Evolutionary conservation across 129 eudicot species (phyloP), one percentile per base, ranked within the genome.

Genomic region (Helianthus tuberosus): DNA sequence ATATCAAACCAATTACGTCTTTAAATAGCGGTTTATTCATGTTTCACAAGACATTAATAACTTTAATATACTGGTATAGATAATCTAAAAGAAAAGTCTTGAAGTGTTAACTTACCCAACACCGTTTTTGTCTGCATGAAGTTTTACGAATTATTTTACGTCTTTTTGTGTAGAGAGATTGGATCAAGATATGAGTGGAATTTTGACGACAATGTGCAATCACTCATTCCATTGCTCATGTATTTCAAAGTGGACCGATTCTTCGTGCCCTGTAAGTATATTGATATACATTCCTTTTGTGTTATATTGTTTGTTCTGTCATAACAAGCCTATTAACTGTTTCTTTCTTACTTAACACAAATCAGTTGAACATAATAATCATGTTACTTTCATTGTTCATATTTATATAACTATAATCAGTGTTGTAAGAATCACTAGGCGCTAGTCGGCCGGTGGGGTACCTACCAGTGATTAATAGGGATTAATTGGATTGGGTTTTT

Each of bases 181-280:
- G 82, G 98, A 94, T 80, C 98, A 90, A 76, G 96, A 93, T 72
- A 76, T 74, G 20, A 75, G 89, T 73, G 98, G 97, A 70, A 94
- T 86, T 74, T 87, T 94, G 43, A 94, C 88, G 78, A 94, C 98
- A 23, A 90, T 94, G 67, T 90, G 98, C 89, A 90, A 90, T 74
- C 98, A 94, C 82, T 94, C 98, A 57, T 94, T 94, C 68, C 98
- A 94, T 76, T 94, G 96, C 71, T 94, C 98, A 11, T 94, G 98
- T 77, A 90, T 94, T 51, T 94, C 97, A 47, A 88, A 85, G 70
- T 94, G 98, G 98, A 91, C 93, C 12, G 98, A 94, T 83, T 94
- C 98, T 77, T 94, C 98, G 25, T 94, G 98, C 73, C 98, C 97
- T 66, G 98, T 94, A 75, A 74, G 96, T 78, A 3, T 74, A 79